Conservation (phyloP, 768 basidiomycete genomes). For the Roridomyces roridus region DNA sequence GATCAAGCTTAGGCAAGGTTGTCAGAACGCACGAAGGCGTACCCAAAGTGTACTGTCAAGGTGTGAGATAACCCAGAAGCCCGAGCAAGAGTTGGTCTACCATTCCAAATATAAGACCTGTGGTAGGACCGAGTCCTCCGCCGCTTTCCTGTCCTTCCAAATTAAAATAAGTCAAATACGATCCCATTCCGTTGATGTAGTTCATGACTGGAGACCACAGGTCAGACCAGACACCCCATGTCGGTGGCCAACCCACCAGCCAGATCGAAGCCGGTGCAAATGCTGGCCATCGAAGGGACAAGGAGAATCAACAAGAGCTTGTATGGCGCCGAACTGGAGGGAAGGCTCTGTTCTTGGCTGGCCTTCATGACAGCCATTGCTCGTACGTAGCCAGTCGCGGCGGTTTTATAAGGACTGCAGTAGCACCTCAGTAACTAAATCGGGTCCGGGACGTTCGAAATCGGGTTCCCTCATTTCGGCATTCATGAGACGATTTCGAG, state of each 20-base stretch:
- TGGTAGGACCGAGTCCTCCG: constrained; percentile 50
- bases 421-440: constrained; percentile 9
- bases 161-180: constrained; percentile 48
- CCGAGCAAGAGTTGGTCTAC: constrained; percentile 30
- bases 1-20: background rate
- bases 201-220: constrained; percentile 44
- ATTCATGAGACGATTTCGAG: constrained; percentile 8
- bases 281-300: constrained; percentile 11
- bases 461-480: constrained; percentile 21
- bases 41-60: constrained; percentile 48
- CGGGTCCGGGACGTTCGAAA: constrained; percentile 16
- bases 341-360: background rate
- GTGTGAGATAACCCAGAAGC: background rate
- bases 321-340: constrained; percentile 14
- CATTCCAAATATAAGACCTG: constrained; percentile 53
- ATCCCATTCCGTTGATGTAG: constrained; percentile 53
- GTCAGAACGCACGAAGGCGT: background rate
- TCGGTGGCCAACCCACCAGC: constrained; percentile 2
- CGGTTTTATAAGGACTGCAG: background rate
- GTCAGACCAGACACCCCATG: background rate
- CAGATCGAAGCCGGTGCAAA: constrained; percentile 17
- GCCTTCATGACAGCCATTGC: background rate
- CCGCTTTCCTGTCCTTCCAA: constrained; percentile 46
- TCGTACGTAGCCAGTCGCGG: too few species aligned
- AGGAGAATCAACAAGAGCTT: constrained; percentile 20